A percentile compares a stretch with the other conserved stretches of the same genome.
phyloP scores from a whole-genome alignment of 202 grass and related monocot genomes.

The Musa balbisiana region DNA sequence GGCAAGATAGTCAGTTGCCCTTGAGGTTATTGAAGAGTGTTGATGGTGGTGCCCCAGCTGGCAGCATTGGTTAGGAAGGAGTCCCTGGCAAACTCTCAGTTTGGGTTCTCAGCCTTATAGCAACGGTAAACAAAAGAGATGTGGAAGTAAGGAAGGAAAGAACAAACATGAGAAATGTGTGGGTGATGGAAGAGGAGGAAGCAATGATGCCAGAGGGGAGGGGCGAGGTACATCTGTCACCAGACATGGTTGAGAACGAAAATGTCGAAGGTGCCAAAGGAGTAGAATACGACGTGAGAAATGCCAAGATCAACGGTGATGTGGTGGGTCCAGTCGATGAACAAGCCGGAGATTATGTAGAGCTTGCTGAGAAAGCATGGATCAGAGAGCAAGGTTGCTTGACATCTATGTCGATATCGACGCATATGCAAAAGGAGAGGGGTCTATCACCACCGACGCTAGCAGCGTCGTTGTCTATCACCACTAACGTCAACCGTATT shows the following conservation, averaged over 20 bases:
- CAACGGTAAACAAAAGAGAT: slow-evolving; percentile 20
- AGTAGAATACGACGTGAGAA: slow-evolving; percentile 9
- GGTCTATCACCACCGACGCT: too few relatives aligned
- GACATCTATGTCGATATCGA: too few relatives aligned
- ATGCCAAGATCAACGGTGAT: too few relatives aligned
- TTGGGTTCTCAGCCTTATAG: slow-evolving; percentile 30
- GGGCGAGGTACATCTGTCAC: slow-evolving; percentile 6
- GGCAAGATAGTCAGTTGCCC: slow-evolving; percentile 27
- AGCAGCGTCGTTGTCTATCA: too few relatives aligned
- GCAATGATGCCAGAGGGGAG: not conserved
- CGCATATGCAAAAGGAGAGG: too few relatives aligned
- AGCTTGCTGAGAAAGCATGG: too few relatives aligned
- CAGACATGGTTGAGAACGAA: slow-evolving; percentile 24
- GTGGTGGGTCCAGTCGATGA: too few relatives aligned
- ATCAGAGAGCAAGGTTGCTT: too few relatives aligned
- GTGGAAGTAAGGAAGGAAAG: slow-evolving; percentile 30
- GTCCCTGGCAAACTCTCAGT: slow-evolving; percentile 32
- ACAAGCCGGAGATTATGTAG: too few relatives aligned
- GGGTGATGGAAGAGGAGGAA: not conserved
- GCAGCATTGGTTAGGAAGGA: slow-evolving; percentile 27
- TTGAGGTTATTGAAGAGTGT: slow-evolving; percentile 36
- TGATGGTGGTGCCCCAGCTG: slow-evolving; percentile 35
- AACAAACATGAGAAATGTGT: slow-evolving; percentile 22
- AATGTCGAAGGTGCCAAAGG: slow-evolving; percentile 18
- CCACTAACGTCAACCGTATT: too few relatives aligned